These are phyloP conservation scores for Colletotrichum cordylinicola DNA, from an alignment of 2,329 filamentous ascomycete genomes.

Conservation along the genomic window DNA sequence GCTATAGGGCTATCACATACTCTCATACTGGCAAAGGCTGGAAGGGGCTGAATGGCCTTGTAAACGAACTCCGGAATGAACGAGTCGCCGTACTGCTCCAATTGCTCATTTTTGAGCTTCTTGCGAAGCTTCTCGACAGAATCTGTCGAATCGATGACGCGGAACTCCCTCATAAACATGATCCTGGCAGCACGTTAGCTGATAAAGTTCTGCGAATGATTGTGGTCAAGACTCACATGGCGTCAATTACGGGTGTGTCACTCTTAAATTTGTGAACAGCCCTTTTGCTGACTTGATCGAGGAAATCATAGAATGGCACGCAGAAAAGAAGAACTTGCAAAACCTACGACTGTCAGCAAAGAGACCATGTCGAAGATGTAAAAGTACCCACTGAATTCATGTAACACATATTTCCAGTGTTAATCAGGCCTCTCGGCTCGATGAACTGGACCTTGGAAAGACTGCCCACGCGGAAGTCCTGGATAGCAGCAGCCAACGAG, in stretches of 20 bases:
- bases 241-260: conserved; percentile 90
- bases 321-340: conserved; percentile 96
- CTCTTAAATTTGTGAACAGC: conserved; percentile 93
- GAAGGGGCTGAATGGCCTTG: conserved; percentile 84
- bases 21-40: conserved; percentile 91
- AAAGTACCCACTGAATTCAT: conserved; percentile 89
- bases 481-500: conserved; percentile 79
- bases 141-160: conserved; percentile 79
- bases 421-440: conserved; percentile 91
- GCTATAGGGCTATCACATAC: conserved; percentile 54
- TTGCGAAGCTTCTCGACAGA: conserved; percentile 76
- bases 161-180: conserved; percentile 94
- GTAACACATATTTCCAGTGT: conserved; percentile 99
- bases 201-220: not conserved
- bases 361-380: not conserved
- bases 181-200: conserved; percentile 62
- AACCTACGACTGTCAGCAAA: conserved; percentile 60
- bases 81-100: conserved; percentile 89
- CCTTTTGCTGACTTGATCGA: conserved; percentile 84
- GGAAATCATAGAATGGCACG: conserved; percentile 90
- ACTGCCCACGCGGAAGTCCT: conserved; percentile 71
- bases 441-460: conserved; percentile 78
- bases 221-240: conserved; percentile 69
- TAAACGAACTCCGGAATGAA: conserved; percentile 97
- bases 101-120: conserved; percentile 79